A percentile compares a stretch with the other conserved stretches of the same genome.
Evolutionary conservation across 768 basidiomycete genomes (phyloP).

Genomic region (Mycena alexandri): DNA sequence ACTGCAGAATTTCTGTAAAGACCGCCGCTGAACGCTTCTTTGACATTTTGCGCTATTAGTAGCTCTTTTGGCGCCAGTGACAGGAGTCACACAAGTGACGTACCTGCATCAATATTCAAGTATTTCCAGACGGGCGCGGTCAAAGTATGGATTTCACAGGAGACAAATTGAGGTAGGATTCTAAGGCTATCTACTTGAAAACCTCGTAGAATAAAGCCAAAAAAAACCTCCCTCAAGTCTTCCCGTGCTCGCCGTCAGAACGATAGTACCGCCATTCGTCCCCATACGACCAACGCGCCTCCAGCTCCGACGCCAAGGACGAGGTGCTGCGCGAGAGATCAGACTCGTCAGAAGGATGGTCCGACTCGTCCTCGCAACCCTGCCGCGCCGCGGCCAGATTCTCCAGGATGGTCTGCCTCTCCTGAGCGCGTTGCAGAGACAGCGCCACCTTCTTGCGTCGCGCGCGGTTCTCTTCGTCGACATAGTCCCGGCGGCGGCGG

Average conservation of each 20-base stretch:
- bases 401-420: background rate
- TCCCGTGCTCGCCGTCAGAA: background rate
- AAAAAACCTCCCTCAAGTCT: background rate
- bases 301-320: background rate
- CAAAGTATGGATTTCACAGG: too few species aligned
- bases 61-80: too few species aligned
- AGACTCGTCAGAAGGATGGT: background rate
- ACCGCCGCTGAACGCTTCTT: background rate
- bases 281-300: background rate
- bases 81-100: background rate
- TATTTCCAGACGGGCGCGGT: too few species aligned
- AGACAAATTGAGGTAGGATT: too few species aligned
- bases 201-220: background rate
- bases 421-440: background rate
- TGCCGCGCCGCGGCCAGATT: background rate
- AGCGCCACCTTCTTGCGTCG: background rate
- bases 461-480: background rate
- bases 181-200: background rate
- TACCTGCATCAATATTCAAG: too few species aligned
- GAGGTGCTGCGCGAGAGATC: background rate
- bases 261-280: conserved; percentile 7
- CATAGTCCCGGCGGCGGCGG: background rate
- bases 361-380: background rate
- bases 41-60: too few species aligned
- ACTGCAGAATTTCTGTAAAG: background rate